phyloP scores from a whole-genome alignment of 768 basidiomycete species.

The Strobilomyces confusus region DNA sequence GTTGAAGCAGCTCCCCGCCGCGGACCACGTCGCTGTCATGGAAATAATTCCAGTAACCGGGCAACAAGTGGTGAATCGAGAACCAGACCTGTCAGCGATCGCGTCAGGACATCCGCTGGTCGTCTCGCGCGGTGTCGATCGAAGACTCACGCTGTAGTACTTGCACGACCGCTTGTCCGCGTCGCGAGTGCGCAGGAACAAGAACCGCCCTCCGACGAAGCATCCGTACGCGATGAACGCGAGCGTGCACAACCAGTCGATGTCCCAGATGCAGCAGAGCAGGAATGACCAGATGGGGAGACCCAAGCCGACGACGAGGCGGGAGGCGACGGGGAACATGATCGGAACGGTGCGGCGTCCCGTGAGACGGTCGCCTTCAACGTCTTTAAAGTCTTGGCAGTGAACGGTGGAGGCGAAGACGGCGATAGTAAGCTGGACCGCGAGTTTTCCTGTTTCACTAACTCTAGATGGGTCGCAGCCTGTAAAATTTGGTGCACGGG shows the following conservation, averaged over 20 bases:
- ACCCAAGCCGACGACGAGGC: slow-evolving; percentile 31
- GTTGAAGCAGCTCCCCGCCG: slow-evolving; percentile 19
- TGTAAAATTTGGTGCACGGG: slow-evolving; percentile 1
- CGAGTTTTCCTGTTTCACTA: slow-evolving; percentile 27
- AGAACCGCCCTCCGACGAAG: slow-evolving; percentile 33
- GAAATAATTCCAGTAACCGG: slow-evolving; percentile 35
- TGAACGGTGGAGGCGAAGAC: slow-evolving; percentile 46
- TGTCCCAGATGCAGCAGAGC: slow-evolving; percentile 34
- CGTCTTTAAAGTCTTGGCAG: slow-evolving; percentile 46
- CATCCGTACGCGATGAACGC: slow-evolving; percentile 32
- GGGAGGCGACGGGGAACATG: slow-evolving; percentile 36
- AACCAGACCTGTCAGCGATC: slow-evolving; percentile 28
- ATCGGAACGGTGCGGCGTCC: slow-evolving; percentile 44
- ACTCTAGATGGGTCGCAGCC: slow-evolving; percentile 22
- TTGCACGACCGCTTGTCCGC: slow-evolving; percentile 36
- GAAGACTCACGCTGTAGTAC: slow-evolving; percentile 33
- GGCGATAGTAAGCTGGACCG: slow-evolving; percentile 34
- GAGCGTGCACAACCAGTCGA: slow-evolving; percentile 24
- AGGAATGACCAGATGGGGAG: slow-evolving; percentile 37
- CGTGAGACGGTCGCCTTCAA: slow-evolving; percentile 38
- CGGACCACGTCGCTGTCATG: slow-evolving; percentile 14
- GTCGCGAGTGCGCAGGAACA: slow-evolving; percentile 24
- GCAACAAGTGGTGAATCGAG: slow-evolving; percentile 32
- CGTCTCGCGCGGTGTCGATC: too few relatives aligned
- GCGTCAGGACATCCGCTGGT: not conserved